Evolutionary conservation across 1,139 yeast species (phyloP).

Genomic region (Spathaspora jeffriesii): DNA sequence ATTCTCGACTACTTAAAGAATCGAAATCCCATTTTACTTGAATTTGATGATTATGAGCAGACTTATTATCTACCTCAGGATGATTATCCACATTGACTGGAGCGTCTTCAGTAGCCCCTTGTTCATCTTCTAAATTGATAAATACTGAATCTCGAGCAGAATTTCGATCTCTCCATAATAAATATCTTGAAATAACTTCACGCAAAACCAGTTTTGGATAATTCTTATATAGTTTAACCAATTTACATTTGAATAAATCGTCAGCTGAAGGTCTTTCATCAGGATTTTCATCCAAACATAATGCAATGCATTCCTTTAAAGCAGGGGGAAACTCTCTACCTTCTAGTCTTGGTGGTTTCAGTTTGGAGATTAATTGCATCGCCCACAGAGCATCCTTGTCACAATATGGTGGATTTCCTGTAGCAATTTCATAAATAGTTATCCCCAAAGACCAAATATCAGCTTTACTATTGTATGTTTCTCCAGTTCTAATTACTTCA

Average conservation of each 20-base stretch:
- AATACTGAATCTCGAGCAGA: slow-evolving; percentile 51
- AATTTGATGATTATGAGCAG: slow-evolving; percentile 31
- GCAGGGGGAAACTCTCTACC: slow-evolving; percentile 79
- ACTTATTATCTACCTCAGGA: slow-evolving; percentile 3
- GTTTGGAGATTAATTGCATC: slow-evolving; percentile 89
- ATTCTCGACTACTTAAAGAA: slow-evolving; percentile 70
- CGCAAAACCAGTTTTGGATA: slow-evolving; percentile 62
- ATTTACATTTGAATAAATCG: slow-evolving; percentile 72
- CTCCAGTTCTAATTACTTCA: slow-evolving; percentile 95
- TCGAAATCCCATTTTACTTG: slow-evolving; percentile 91
- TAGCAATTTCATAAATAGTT: slow-evolving; percentile 90
- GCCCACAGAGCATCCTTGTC: slow-evolving; percentile 96
- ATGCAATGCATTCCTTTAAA: slow-evolving; percentile 86
- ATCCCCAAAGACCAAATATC: slow-evolving; percentile 96
- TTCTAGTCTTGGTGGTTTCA: slow-evolving; percentile 92
- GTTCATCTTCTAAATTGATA: slow-evolving; percentile 34
- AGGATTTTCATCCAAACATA: slow-evolving; percentile 93
- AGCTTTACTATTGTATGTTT: slow-evolving; percentile 79
- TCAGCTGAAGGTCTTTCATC: slow-evolving; percentile 88
- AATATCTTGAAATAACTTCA: slow-evolving; percentile 79
- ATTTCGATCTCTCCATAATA: slow-evolving; percentile 73
- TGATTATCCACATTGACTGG: slow-evolving; percentile 16
- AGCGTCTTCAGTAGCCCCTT: slow-evolving; percentile 7
- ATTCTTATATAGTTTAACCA: slow-evolving; percentile 62
- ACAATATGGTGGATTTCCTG: slow-evolving; percentile 97